Base-by-base conservation (phyloP, 176 grass and related monocot species). In the Aegilops umbellulata region DNA sequence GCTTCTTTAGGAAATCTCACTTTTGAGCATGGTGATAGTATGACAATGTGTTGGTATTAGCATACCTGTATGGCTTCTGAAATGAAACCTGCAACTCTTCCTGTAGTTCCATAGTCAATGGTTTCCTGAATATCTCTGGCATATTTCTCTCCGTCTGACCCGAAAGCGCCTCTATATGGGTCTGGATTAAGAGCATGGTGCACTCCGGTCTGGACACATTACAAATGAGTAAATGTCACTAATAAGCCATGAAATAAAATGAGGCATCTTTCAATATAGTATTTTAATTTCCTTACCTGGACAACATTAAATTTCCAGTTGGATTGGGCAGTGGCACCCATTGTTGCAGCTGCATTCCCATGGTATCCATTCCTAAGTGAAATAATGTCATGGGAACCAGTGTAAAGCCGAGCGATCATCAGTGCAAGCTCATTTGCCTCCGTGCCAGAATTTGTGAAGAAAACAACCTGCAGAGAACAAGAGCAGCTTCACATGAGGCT, bases 381-480 rank as follows among this genome's bases (percentile, higher is more conserved):
- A 62, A 98, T 95, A 67, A 98, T 94, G 84, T 98, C 96, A 86
- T 95, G 90, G 47, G 25, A 88, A 76, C 92, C 93, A 77, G 96
- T 98, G 77, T 95, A 95, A 81, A 98, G 90, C n/a, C 96, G 87
- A 3, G 96, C 83, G 20, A 98, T 95, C 96, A 98, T 92, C 76
- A 98, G 74, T 12, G 96, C 96, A 7, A 98, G 90, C 41, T 98
- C 96, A 76, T 98, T 98, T 7, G 96, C 93, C 44, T 98, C 96
- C 3, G 93, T 98, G 16, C 93, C 96, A 76, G 96, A 98, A 87
- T 98, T 98, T 83, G 96, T 98, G 69, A 98, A 98, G 79, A 98
- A 98, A 78, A 94, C 90, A 79, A 95, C 96, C 96, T 95, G 83
- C n/a, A 88, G 83, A 81, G 14, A 81, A 73, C 41, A 61, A 69